Evolutionary conservation across 2,329 filamentous ascomycete genomes (phyloP).

Genomic region (Reticulascus tulasneorum): DNA sequence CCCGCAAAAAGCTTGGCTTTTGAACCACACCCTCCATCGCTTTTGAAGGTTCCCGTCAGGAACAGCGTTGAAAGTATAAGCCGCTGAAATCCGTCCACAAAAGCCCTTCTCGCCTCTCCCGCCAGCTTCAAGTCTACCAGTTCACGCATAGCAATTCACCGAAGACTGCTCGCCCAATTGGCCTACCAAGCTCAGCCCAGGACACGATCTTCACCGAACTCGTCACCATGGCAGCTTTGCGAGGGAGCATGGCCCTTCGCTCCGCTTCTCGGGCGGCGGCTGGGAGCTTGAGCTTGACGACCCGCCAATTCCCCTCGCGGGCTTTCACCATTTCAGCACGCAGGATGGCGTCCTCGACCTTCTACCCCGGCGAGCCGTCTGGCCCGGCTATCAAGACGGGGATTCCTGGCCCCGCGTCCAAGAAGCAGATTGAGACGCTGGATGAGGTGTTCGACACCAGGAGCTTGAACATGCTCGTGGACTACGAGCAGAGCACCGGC

Average conservation of each 20-base stretch:
- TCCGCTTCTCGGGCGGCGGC: conserved; percentile 9
- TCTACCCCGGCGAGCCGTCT: conserved; percentile 47
- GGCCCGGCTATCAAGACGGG: conserved; percentile 50
- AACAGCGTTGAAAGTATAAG: too few relatives aligned
- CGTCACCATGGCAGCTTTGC: conserved; percentile 9
- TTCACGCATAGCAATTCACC: too few relatives aligned
- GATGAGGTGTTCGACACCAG: conserved; percentile 80
- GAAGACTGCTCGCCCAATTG: too few relatives aligned
- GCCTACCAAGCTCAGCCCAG: too few relatives aligned
- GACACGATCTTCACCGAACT: too few relatives aligned
- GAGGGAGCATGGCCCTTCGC: conserved; percentile 10
- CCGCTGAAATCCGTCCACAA: too few relatives aligned
- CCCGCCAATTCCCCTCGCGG: conserved; percentile 2
- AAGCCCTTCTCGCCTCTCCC: too few relatives aligned
- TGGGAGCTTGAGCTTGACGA: not conserved
- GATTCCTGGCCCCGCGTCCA: conserved; percentile 74
- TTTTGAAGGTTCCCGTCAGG: too few relatives aligned
- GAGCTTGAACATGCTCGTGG: conserved; percentile 76
- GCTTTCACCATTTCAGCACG: conserved; percentile 9
- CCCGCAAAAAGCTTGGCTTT: too few relatives aligned
- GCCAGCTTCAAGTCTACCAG: too few relatives aligned
- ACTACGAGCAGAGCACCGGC: conserved; percentile 70
- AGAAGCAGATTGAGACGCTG: conserved; percentile 65
- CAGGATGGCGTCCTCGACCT: conserved; percentile 18
- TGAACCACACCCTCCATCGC: too few relatives aligned